These are phyloP conservation scores for Chlorophyllum brunneum DNA, from an alignment of 768 basidiomycete genomes.

Conservation along the genomic window DNA sequence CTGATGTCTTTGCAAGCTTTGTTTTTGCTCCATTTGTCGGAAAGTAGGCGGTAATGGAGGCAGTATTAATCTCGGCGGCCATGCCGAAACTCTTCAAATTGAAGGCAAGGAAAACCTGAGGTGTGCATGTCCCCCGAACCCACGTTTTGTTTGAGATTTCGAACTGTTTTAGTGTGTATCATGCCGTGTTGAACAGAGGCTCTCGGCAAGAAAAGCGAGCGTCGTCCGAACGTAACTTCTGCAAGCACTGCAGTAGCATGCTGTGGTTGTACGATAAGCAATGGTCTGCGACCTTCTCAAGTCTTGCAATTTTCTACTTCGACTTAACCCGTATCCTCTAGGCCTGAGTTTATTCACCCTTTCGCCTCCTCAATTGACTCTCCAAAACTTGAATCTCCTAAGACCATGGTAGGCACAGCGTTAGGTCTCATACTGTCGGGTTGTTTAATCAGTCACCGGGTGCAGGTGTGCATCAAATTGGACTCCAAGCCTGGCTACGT, in stretches of 20 bases:
- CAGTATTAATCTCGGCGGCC: conserved; percentile 62
- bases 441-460: background rate
- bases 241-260: conserved; percentile 61
- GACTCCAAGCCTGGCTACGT: conserved; percentile 57
- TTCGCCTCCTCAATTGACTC: conserved; percentile 66
- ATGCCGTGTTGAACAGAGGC: conserved; percentile 56
- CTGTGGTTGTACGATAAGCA: conserved; percentile 57
- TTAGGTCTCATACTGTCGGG: background rate
- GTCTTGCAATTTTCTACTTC: background rate
- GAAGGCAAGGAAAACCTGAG: conserved; percentile 53
- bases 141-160: background rate
- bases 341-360: conserved; percentile 64
- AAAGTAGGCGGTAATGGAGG: conserved; percentile 67
- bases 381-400: conserved; percentile 49
- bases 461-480: conserved; percentile 40
- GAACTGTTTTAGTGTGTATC: conserved; percentile 43
- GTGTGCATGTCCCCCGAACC: conserved; percentile 24
- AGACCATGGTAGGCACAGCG: conserved; percentile 40
- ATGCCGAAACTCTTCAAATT: conserved; percentile 46
- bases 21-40: conserved; percentile 66
- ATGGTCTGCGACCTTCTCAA: conserved; percentile 35
- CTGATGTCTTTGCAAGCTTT: conserved; percentile 34
- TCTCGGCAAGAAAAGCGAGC: conserved; percentile 44
- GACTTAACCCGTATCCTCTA: conserved; percentile 21
- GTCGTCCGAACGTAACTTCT: conserved; percentile 60